phyloP scores from a whole-genome alignment of 768 basidiomycete genomes.

The Mycena kentingensis region DNA sequence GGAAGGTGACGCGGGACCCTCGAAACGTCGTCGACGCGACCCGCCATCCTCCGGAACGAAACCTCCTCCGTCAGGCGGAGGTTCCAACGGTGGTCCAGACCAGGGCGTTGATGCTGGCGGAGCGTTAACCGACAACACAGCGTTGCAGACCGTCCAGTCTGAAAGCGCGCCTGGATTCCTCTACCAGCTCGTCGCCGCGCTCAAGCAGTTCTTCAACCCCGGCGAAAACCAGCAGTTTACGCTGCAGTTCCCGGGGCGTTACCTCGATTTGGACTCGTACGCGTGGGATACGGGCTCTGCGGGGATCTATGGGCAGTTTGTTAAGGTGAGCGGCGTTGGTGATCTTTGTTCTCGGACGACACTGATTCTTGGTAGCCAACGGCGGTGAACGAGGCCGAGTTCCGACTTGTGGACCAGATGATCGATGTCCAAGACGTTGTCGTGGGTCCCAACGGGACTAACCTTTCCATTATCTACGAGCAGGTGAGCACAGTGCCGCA shows the following conservation, averaged over 20 bases:
- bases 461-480: conserved; percentile 31
- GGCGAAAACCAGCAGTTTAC: conserved; percentile 29
- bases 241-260: conserved; percentile 32
- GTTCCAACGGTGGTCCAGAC: not conserved
- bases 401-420: conserved; percentile 31
- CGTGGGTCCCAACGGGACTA: conserved; percentile 28
- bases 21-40: no score
- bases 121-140: not conserved
- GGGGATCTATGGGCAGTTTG: conserved; percentile 31
- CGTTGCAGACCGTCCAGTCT: not conserved
- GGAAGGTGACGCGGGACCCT: no score
- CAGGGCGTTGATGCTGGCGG: not conserved
- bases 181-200: conserved; percentile 11
- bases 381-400: conserved; percentile 32
- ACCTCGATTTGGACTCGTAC: conserved; percentile 24
- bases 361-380: no score
- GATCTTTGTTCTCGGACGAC: no score
- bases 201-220: conserved; percentile 27
- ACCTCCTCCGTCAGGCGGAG: no score
- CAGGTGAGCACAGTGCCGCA: not conserved
- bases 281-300: conserved; percentile 29
- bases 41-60: no score
- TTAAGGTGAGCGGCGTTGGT: no score
- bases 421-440: conserved; percentile 27
- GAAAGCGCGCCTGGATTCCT: conserved; percentile 5